Conservation (phyloP, 139 green algal genomes). For the Mesotaenium endlicherianum region DNA sequence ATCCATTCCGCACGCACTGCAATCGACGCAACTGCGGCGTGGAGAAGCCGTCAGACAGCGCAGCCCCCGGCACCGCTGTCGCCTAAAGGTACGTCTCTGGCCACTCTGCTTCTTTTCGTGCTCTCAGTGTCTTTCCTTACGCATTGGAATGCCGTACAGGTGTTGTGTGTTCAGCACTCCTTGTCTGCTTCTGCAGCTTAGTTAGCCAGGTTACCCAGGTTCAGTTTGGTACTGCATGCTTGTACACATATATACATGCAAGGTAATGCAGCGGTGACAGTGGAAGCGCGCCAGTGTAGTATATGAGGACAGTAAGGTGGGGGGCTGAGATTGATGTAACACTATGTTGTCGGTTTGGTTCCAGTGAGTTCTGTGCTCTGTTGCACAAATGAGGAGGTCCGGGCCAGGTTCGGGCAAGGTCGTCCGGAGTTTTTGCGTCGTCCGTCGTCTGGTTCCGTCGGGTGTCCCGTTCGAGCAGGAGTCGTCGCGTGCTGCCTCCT, state of each 20-base stretch:
- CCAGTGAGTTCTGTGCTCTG: not conserved
- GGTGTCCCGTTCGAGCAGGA: too few species aligned
- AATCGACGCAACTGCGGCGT: constrained; percentile 48
- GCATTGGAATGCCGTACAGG: not conserved
- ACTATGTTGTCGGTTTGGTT: not conserved
- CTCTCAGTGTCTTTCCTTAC: not conserved
- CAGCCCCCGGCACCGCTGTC: not conserved
- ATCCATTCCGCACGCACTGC: constrained; percentile 51
- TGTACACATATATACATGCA: too few species aligned
- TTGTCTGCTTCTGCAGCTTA: not conserved
- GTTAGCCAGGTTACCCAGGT: not conserved
- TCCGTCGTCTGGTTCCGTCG: not conserved
- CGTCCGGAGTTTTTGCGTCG: not conserved
- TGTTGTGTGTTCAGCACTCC: not conserved
- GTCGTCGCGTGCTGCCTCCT: too few species aligned
- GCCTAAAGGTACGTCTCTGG: not conserved
- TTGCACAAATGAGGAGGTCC: constrained; percentile 1
- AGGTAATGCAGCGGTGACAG: too few species aligned
- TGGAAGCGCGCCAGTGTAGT: too few species aligned
- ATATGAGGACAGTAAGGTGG: too few species aligned
- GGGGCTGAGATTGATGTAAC: not conserved
- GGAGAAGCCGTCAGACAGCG: not conserved
- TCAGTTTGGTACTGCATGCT: not conserved
- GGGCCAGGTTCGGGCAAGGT: not conserved
- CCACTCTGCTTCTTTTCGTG: not conserved